These are phyloP conservation scores for Ascobolus immersus DNA, from an alignment of 495 filamentous ascomycete species.

Conservation along the genomic window DNA sequence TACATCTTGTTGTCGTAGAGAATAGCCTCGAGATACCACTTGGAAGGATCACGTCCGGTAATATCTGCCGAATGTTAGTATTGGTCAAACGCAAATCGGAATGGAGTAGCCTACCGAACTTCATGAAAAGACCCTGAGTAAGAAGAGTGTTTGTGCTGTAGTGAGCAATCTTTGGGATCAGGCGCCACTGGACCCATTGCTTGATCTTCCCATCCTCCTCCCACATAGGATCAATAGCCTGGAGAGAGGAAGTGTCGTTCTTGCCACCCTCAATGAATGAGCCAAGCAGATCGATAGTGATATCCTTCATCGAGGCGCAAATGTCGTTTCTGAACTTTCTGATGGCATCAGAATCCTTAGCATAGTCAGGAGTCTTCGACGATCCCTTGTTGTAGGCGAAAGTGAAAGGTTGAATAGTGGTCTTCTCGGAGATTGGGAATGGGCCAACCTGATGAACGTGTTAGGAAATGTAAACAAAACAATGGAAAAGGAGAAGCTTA, in stretches of 20 bases:
- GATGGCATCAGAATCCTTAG: conserved; percentile 15
- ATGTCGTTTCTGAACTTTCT: conserved; percentile 15
- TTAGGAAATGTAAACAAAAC: background rate
- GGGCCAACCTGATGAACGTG: conserved; percentile 20
- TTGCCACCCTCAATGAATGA: conserved; percentile 9
- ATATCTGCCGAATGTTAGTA: conserved; percentile 21
- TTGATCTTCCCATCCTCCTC: conserved; percentile 21
- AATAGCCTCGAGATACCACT: conserved; percentile 25
- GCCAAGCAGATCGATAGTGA: conserved; percentile 14
- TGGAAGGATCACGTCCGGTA: conserved; percentile 21
- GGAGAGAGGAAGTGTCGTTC: conserved; percentile 19
- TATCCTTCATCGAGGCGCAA: conserved; percentile 17
- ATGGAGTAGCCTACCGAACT: conserved; percentile 2
- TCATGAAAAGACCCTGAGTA: conserved; percentile 17
- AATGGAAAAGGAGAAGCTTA: background rate
- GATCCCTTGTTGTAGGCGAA: conserved; percentile 22
- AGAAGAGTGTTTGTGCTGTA: conserved; percentile 21
- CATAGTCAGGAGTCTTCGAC: conserved; percentile 20
- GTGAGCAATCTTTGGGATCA: conserved; percentile 10
- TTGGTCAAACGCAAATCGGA: conserved; percentile 10
- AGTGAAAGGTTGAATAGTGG: conserved; percentile 18
- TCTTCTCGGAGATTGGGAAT: conserved; percentile 20
- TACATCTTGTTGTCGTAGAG: conserved; percentile 28
- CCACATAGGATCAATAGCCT: conserved; percentile 20
- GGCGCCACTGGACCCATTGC: conserved; percentile 22